phyloP scores from a whole-genome alignment of 1,139 yeast species.

The Waltiozyma sp. region DNA sequence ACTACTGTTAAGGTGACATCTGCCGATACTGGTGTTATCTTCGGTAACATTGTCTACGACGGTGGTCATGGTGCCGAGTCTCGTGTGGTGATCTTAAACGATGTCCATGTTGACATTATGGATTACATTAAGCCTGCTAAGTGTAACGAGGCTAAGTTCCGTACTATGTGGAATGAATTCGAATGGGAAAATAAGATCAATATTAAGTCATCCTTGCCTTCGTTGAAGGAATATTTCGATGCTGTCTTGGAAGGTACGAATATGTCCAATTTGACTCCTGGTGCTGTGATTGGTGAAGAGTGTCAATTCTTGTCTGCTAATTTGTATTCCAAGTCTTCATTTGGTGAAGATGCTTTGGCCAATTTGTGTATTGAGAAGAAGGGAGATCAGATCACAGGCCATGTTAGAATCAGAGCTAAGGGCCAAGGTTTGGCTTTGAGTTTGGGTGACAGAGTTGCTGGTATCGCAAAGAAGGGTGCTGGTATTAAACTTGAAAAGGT shows the following conservation, averaged over 20 bases:
- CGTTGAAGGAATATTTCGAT: conserved; percentile 72
- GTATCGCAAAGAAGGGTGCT: conserved; percentile 49
- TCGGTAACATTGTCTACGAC: conserved; percentile 94
- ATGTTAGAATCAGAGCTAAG: conserved; percentile 92
- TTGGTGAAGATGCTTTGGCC: conserved; percentile 97
- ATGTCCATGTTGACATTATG: conserved; percentile 93
- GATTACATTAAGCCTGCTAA: conserved; percentile 94
- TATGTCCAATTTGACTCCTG: conserved; percentile 90
- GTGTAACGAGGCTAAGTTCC: conserved; percentile 82
- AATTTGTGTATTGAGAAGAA: conserved; percentile 87
- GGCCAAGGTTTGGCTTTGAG: conserved; percentile 96
- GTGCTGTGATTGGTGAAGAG: conserved; percentile 75
- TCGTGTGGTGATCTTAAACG: conserved; percentile 85
- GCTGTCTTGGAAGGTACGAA: conserved; percentile 76
- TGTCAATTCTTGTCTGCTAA: conserved; percentile 93
- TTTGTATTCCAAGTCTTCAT: conserved; percentile 82
- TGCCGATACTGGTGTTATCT: conserved; percentile 95
- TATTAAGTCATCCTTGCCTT: conserved; percentile 57
- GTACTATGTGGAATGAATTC: conserved; percentile 98
- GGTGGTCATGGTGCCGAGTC: conserved; percentile 91
- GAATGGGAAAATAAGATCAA: conserved; percentile 99
- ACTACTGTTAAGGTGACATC: conserved; percentile 90
- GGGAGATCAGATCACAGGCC: conserved; percentile 71
- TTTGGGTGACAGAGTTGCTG: conserved; percentile 87
- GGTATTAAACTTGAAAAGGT: conserved; percentile 27